Evolutionary conservation across 306 rosid genomes (phyloP).

Genomic region (Geum urbanum): DNA sequence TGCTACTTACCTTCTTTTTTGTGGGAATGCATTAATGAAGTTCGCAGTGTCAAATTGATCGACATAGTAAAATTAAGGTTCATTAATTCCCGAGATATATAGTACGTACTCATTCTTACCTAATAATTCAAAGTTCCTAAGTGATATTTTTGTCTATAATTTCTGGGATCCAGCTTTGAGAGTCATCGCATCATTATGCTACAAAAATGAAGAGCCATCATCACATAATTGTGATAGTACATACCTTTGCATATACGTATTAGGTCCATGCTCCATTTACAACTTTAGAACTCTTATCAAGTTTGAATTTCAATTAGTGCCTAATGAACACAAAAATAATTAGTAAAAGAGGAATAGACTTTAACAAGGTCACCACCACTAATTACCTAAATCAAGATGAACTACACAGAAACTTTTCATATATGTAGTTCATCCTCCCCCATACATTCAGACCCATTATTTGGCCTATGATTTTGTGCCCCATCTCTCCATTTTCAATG

Average conservation of each 20-base stretch:
- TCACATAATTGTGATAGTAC: neutral
- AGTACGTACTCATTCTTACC: too few species aligned
- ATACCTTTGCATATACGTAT: too few species aligned
- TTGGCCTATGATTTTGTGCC: constrained; percentile 23
- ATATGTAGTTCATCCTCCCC: too few species aligned
- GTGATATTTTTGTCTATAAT: too few species aligned
- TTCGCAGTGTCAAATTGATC: too few species aligned
- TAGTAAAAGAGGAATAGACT: neutral
- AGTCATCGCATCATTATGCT: neutral
- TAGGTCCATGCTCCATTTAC: neutral
- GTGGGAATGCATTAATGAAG: too few species aligned
- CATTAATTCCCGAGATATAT: too few species aligned
- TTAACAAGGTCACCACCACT: constrained; percentile 2
- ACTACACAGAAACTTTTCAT: neutral
- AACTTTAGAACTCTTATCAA: neutral
- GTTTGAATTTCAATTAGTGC: neutral
- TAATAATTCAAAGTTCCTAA: too few species aligned
- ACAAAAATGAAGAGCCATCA: neutral
- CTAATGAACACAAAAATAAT: constrained; percentile 8
- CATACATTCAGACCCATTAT: neutral
- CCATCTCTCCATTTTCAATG: constrained; percentile 21
- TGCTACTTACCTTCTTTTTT: too few species aligned
- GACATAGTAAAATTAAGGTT: too few species aligned
- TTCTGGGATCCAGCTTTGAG: neutral
- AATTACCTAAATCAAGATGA: neutral